Evolutionary conservation across 208 protist species (phyloP).

Genomic region (Porcisia hertigi): DNA sequence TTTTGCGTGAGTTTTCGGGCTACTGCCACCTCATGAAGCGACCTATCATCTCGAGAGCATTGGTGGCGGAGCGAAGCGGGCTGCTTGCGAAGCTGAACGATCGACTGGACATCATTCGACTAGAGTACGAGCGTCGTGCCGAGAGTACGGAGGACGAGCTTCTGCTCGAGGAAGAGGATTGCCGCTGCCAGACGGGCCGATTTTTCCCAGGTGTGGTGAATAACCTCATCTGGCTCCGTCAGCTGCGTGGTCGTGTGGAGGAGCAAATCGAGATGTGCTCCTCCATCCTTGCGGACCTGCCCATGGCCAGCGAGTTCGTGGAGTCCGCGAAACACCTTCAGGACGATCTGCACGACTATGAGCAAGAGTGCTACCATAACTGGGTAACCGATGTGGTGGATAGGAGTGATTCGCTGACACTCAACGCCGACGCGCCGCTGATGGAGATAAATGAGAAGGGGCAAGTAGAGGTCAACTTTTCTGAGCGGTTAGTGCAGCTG

Average conservation of each 20-base stretch:
- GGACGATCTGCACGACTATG: constrained; percentile 88
- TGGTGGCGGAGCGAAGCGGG: constrained; percentile 81
- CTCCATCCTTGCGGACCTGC: constrained; percentile 78
- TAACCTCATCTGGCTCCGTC: constrained; percentile 91
- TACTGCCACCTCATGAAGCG: constrained; percentile 86
- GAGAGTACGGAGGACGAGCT: constrained; percentile 75
- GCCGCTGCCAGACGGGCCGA: constrained; percentile 83
- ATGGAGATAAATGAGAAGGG: constrained; percentile 87
- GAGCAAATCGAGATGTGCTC: constrained; percentile 82
- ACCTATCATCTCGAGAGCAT: constrained; percentile 84
- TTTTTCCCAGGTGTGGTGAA: constrained; percentile 93
- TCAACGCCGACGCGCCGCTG: constrained; percentile 81
- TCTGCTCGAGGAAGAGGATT: constrained; percentile 85
- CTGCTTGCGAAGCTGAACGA: constrained; percentile 91
- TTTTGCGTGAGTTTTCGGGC: constrained; percentile 83
- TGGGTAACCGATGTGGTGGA: constrained; percentile 84
- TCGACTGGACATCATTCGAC: constrained; percentile 74
- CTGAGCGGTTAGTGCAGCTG: constrained; percentile 89
- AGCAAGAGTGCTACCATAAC: constrained; percentile 77
- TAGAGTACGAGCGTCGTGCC: constrained; percentile 87
- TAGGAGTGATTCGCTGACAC: constrained; percentile 59
- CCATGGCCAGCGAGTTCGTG: constrained; percentile 66
- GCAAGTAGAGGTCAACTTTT: constrained; percentile 86
- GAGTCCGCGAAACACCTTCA: constrained; percentile 51
- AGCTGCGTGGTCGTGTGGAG: constrained; percentile 74